A percentile compares a stretch with the other conserved stretches of the same genome.
phyloP scores from a whole-genome alignment of 2,329 filamentous ascomycete genomes.

The Calonectria multiphialidica region DNA sequence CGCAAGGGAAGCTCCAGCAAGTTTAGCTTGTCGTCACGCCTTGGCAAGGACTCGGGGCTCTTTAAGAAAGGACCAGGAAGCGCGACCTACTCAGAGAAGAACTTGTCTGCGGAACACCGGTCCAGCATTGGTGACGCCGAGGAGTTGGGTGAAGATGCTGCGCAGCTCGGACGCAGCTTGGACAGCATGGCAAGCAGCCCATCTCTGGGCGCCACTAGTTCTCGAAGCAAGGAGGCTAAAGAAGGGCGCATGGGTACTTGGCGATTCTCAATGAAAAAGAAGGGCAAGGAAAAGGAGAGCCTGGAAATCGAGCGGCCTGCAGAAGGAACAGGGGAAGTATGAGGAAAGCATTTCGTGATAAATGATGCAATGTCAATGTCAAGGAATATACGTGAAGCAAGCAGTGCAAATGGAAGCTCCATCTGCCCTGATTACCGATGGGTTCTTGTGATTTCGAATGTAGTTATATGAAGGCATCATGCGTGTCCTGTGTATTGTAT shows the following conservation, averaged over 20 bases:
- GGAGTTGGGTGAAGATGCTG: constrained; percentile 61
- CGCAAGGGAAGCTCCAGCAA: constrained; percentile 76
- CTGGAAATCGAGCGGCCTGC: constrained; percentile 60
- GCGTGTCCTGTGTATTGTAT: not conserved
- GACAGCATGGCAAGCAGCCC: constrained; percentile 70
- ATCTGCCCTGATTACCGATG: not conserved
- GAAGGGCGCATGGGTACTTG: constrained; percentile 64
- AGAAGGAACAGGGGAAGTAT: constrained; percentile 45
- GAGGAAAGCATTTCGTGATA: constrained; percentile 22
- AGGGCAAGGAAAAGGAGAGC: constrained; percentile 67
- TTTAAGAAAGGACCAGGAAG: constrained; percentile 72
- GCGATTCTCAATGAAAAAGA: constrained; percentile 72
- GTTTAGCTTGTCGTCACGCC: constrained; percentile 70
- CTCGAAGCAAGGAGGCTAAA: constrained; percentile 54
- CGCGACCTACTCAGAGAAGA: constrained; percentile 68
- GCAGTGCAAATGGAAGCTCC: not conserved
- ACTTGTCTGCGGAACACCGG: constrained; percentile 64
- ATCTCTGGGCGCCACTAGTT: constrained; percentile 64
- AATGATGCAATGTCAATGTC: constrained; percentile 27
- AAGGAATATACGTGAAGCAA: constrained; percentile 23
- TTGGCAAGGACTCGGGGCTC: constrained; percentile 65
- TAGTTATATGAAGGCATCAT: too few relatives aligned
- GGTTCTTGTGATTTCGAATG: not conserved
- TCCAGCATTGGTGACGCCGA: constrained; percentile 70
- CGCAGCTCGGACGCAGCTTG: constrained; percentile 61